phyloP scores from a whole-genome alignment of 345 rosid species.

The Melastoma malabathricum region DNA sequence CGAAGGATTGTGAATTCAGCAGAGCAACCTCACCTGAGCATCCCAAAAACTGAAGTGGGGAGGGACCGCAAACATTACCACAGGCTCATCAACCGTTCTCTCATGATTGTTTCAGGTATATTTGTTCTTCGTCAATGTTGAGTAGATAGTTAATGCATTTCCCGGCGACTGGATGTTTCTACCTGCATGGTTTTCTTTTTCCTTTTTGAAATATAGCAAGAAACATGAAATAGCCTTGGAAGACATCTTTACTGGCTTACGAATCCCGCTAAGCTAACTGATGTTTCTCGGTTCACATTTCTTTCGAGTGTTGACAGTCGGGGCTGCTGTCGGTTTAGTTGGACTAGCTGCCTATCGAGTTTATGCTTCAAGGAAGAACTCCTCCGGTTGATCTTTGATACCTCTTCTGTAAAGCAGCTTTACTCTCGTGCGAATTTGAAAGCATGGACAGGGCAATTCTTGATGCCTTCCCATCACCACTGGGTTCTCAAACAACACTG shows the following conservation, averaged over 20 bases:
- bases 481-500: not conserved
- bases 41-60: slow-evolving; percentile 97
- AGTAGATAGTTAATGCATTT: not conserved
- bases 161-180: not conserved
- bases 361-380: slow-evolving; percentile 61
- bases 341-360: slow-evolving; percentile 93
- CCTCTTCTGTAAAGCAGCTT: not conserved
- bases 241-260: too few relatives aligned
- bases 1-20: slow-evolving; percentile 72
- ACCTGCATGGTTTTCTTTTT: not conserved
- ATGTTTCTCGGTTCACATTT: not conserved
- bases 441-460: slow-evolving; percentile 1
- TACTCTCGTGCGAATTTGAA: not conserved
- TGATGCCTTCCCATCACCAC: not conserved
- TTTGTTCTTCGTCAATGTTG: not conserved
- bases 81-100: slow-evolving; percentile 80
- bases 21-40: slow-evolving; percentile 87
- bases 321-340: slow-evolving; percentile 80
- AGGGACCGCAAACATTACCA: slow-evolving; percentile 83
- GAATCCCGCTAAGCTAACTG: too few relatives aligned
- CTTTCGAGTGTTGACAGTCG: slow-evolving; percentile 37
- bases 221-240: too few relatives aligned
- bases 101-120: slow-evolving; percentile 86
- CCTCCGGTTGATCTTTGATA: slow-evolving; percentile 35
- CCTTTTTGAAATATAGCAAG: not conserved